Percentiles rank a stretch among this genome's conserved stretches.
These are phyloP conservation scores for Durotheca rogersii DNA, from an alignment of 495 filamentous ascomycete species.

Conservation along the genomic window DNA sequence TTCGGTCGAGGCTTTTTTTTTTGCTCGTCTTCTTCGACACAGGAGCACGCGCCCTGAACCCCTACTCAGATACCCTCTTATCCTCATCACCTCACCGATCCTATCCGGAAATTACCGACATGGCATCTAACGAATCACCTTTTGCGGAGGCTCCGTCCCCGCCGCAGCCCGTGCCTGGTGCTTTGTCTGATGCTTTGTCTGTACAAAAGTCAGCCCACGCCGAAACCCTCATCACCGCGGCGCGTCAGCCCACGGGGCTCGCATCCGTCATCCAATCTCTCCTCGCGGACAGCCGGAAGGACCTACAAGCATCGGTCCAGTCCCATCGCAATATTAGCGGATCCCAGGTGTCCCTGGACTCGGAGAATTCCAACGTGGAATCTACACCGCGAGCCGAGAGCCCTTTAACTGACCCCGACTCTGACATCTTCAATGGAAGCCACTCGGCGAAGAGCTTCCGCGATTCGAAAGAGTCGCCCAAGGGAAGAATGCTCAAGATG, in stretches of 20 bases:
- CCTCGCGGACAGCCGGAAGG: not conserved
- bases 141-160: not conserved
- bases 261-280: not conserved
- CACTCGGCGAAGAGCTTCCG: not conserved
- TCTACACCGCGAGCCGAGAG: not conserved
- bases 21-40: not conserved
- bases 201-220: not conserved
- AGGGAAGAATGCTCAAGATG: not conserved
- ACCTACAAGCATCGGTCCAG: not conserved
- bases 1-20: not conserved
- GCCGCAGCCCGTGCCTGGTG: not conserved
- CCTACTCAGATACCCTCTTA: not conserved
- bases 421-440: not conserved
- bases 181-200: not conserved
- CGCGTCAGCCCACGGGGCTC: not conserved
- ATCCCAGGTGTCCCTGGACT: not conserved
- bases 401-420: not conserved
- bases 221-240: not conserved
- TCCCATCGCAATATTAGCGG: not conserved
- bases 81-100: not conserved
- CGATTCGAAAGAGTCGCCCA: not conserved
- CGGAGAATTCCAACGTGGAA: not conserved
- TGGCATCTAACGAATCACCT: not conserved
- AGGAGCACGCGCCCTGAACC: no score
- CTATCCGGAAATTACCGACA: not conserved